Percentiles rank a stretch among this genome's conserved stretches.
phyloP scores from a whole-genome alignment of 2,329 filamentous ascomycete species.

The Aspergillus niger region DNA sequence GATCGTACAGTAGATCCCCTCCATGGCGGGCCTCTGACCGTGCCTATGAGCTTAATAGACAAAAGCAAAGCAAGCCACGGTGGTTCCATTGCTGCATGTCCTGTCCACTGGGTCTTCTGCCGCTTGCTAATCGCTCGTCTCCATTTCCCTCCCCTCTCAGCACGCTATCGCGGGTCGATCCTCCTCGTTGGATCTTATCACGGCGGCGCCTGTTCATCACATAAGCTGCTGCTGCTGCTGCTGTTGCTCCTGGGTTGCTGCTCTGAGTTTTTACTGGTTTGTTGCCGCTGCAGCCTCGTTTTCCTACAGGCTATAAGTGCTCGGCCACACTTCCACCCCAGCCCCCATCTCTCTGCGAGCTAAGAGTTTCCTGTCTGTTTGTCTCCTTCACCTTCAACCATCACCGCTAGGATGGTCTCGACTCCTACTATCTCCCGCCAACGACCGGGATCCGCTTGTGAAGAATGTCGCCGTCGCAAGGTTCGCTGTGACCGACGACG shows the following conservation, averaged over 20 bases:
- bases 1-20: background rate
- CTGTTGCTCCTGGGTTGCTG: too few relatives aligned
- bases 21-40: background rate
- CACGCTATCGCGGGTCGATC: background rate
- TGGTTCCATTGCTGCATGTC: background rate
- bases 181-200: background rate
- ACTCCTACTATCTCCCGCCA: slow-evolving; percentile 25
- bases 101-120: background rate
- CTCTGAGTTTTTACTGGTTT: too few relatives aligned
- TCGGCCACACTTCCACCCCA: background rate
- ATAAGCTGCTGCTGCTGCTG: background rate
- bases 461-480: slow-evolving; percentile 34
- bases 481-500: slow-evolving; percentile 30
- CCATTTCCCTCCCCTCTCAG: background rate
- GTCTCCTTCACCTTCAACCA: background rate
- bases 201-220: background rate
- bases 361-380: background rate
- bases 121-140: background rate
- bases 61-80: slow-evolving; percentile 1
- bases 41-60: slow-evolving; percentile 14
- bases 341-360: background rate
- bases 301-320: background rate
- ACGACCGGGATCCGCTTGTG: slow-evolving; percentile 32
- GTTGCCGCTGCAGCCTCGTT: too few relatives aligned
- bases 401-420: slow-evolving; percentile 11